A percentile compares a stretch with the other conserved stretches of the same genome.
phyloP scores from a whole-genome alignment of 1,284 basidiomycete species.

The Boletellus deceptivus region DNA sequence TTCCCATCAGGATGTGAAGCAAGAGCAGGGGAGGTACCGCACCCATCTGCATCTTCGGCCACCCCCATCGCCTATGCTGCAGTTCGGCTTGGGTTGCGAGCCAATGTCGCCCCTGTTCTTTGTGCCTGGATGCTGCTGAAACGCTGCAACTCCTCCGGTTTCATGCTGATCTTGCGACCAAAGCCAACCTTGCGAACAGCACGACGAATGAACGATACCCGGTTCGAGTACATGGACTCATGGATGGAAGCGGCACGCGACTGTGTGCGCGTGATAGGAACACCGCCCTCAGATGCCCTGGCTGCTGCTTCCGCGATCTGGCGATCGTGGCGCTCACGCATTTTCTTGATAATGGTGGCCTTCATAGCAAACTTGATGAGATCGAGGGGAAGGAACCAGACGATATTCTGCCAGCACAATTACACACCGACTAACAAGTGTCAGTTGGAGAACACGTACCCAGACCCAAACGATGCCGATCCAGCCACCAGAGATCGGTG shows the following conservation, averaged over 20 bases:
- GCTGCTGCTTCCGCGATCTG: conserved; percentile 36
- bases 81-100: conserved; percentile 71
- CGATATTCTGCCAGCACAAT: conserved; percentile 62
- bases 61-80: conserved; percentile 32
- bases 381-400: conserved; percentile 95
- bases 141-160: conserved; percentile 79
- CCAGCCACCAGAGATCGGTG: conserved; percentile 84
- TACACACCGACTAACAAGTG: neutral
- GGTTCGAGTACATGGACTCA: conserved; percentile 93
- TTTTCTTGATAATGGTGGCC: conserved; percentile 82
- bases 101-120: conserved; percentile 71
- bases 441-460: conserved; percentile 51
- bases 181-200: conserved; percentile 85
- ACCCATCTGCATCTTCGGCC: conserved; percentile 18
- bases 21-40: conserved; percentile 24
- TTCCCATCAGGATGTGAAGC: conserved; percentile 9
- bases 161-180: conserved; percentile 75
- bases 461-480: conserved; percentile 97
- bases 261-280: conserved; percentile 83
- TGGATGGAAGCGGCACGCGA: conserved; percentile 90
- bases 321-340: conserved; percentile 65
- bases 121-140: conserved; percentile 85
- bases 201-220: conserved; percentile 85
- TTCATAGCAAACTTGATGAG: conserved; percentile 97
- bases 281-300: conserved; percentile 49